Percentiles rank a stretch among this genome's conserved stretches.
phyloP scores from a whole-genome alignment of 495 filamentous ascomycete species.

The Trichoderma gamsii region DNA sequence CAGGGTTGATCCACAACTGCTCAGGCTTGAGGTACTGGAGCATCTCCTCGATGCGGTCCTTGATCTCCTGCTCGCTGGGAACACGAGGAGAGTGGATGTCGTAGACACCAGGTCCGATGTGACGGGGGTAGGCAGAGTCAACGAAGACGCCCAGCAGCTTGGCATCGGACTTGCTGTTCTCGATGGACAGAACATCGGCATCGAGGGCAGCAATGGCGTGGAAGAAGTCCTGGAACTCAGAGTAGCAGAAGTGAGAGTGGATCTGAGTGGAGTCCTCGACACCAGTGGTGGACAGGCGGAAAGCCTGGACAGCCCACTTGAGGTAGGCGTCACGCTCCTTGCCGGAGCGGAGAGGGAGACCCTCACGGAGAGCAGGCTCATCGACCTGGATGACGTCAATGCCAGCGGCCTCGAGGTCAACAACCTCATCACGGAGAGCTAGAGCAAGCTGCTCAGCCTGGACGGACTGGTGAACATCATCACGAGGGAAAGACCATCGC shows the following conservation, averaged over 20 bases:
- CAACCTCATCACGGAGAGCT: conserved; percentile 94
- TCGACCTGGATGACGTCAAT: conserved; percentile 98
- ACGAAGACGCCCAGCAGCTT: conserved; percentile 98
- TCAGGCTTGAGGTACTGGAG: conserved; percentile 86
- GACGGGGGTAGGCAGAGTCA: conserved; percentile 88
- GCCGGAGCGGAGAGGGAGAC: conserved; percentile 90
- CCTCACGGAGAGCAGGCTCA: conserved; percentile 97
- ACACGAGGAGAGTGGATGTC: conserved; percentile 99
- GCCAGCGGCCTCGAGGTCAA: conserved; percentile 94
- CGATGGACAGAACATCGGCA: conserved; percentile 95
- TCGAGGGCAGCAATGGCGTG: conserved; percentile 97
- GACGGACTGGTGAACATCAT: conserved; percentile 96
- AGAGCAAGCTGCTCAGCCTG: conserved; percentile 98
- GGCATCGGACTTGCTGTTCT: conserved; percentile 99
- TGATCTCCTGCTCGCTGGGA: conserved; percentile 92
- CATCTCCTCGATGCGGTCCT: conserved; percentile 95
- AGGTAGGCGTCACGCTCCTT: conserved; percentile 92
- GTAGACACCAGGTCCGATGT: conserved; percentile 98
- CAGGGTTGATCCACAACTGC: conserved; percentile 98
- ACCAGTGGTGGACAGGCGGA: conserved; percentile 87
- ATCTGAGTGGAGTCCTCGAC: conserved; percentile 94
- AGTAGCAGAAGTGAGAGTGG: conserved; percentile 99
- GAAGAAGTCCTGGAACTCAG: conserved; percentile 99
- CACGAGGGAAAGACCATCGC: conserved; percentile 98
- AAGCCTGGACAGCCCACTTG: conserved; percentile 91